Evolutionary conservation across 163 green algal species (phyloP).

Genomic region (Prototheca wickerhamii): DNA sequence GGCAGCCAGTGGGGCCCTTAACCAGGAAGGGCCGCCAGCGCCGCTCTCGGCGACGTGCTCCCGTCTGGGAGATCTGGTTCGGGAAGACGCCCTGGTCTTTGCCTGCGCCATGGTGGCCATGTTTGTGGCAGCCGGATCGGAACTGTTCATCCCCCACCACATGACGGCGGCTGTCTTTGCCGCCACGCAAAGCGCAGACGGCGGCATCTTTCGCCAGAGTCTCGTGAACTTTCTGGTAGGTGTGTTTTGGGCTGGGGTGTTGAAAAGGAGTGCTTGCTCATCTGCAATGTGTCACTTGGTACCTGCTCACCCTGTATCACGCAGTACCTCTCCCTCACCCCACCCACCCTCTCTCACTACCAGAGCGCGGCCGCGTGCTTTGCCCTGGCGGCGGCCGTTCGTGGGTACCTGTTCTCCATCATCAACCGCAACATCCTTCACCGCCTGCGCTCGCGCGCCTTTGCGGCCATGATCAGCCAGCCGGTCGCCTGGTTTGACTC

Average conservation of each 20-base stretch:
- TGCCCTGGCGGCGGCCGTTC: slow-evolving; percentile 42
- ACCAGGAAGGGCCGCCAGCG: no score
- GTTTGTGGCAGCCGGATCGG: slow-evolving; percentile 11
- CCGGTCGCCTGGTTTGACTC: slow-evolving; percentile 43
- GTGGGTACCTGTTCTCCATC: slow-evolving; percentile 61
- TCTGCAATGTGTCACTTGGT: no score
- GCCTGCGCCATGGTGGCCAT: neutral
- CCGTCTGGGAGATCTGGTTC: neutral
- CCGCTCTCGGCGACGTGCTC: no score
- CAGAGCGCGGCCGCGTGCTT: slow-evolving; percentile 27
- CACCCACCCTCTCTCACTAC: neutral
- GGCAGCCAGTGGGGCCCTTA: no score
- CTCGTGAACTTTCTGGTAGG: neutral
- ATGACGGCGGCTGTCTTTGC: slow-evolving; percentile 36
- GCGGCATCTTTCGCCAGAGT: neutral
- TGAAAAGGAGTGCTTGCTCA: no score
- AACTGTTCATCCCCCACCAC: slow-evolving; percentile 67
- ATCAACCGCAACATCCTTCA: slow-evolving; percentile 68
- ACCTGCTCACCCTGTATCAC: no score
- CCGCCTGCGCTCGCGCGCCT: slow-evolving; percentile 56
- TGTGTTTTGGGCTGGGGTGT: no score
- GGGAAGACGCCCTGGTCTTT: neutral
- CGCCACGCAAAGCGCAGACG: slow-evolving; percentile 11
- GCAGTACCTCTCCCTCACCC: neutral
- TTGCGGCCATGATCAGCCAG: slow-evolving; percentile 40